phyloP scores from a whole-genome alignment of 192 early-diverging fungal species.

The Cladochytrium replicatum region DNA sequence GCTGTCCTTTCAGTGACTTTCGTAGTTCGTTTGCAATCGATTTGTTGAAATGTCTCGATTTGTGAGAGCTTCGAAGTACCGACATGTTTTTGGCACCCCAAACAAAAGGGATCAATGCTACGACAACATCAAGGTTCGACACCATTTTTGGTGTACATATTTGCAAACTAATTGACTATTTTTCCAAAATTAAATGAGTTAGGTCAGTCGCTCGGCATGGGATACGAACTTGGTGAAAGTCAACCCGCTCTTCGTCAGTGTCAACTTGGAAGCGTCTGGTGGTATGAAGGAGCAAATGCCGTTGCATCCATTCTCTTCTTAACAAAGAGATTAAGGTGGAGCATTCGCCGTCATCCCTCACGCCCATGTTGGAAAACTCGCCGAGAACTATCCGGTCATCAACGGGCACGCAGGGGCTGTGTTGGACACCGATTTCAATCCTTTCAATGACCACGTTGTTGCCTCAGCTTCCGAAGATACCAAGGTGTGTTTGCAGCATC shows the following conservation, averaged over 20 bases:
- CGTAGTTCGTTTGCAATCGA: too few relatives aligned
- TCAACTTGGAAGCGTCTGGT: conserved; percentile 48
- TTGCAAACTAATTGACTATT: neutral
- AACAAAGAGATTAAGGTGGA: too few relatives aligned
- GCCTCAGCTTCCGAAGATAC: conserved; percentile 54
- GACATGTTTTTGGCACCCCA: conserved; percentile 88
- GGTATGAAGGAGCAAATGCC: conserved; percentile 24
- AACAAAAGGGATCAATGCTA: conserved; percentile 85
- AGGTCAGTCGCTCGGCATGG: conserved; percentile 84
- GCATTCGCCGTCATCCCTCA: conserved; percentile 93
- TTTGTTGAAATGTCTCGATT: too few relatives aligned
- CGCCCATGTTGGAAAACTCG: conserved; percentile 73
- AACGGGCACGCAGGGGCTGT: conserved; percentile 89
- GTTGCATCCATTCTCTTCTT: too few relatives aligned
- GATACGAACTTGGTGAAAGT: conserved; percentile 94
- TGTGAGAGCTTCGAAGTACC: too few relatives aligned
- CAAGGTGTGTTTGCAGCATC: too few relatives aligned
- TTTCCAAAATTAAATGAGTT: conserved; percentile 15
- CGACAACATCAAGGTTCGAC: conserved; percentile 74
- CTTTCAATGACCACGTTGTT: conserved; percentile 94
- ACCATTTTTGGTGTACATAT: too few relatives aligned
- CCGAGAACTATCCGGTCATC: conserved; percentile 80
- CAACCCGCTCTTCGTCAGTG: conserved; percentile 71
- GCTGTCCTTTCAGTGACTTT: too few relatives aligned
- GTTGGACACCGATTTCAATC: conserved; percentile 94